Evolutionary conservation across 768 basidiomycete genomes (phyloP), one percentile per base, ranked within the genome.

Genomic region (Phanerochaete sordida): DNA sequence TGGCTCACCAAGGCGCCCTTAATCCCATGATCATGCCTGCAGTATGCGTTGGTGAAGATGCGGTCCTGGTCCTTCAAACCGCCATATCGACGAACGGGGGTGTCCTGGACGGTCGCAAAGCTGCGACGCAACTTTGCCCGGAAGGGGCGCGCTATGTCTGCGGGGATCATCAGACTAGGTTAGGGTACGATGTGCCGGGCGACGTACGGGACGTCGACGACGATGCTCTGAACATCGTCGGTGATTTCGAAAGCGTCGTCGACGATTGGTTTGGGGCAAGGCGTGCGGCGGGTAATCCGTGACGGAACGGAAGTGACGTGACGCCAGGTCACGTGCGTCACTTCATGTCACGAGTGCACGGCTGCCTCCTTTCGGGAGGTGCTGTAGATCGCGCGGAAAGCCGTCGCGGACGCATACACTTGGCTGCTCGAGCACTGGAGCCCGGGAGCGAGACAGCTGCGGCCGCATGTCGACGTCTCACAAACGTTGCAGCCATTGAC

Each of bases 41-140:
- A 88, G 70, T 89, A 96, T 1, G 85, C 85, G 72, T 97, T 98
- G 43, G 92, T 95, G 69, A 98, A 98, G 63, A 94, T 94, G 49
- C 92, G 85, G 74, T 93, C 92, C 69, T 95, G 92, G 77, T 98
- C 96, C 73, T 90, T 94, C 63, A 98, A 79, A 0, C 95, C 95
- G 26, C 96, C 96, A 69, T 98, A 96, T 62, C 84, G 85, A 64
- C 94, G 82, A 21, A 95, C 91, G 30, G 95, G 95, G n/a, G 91
- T 79, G 69, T 92, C 87, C 37, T 85, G 82, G 33, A 87, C 85
- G 8, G 92, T 93, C 47, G 92, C 93, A 64, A 94, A 72, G n/a
- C 67, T 66, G 35, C 70, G 68, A 26, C 67, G 63, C 4, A 70
- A 61, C 56, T 70, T 70, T 31, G 71, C 71, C 57, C 67, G 66